Conservation (phyloP, 2,329 filamentous ascomycete genomes). For the Neurospora sp. region DNA sequence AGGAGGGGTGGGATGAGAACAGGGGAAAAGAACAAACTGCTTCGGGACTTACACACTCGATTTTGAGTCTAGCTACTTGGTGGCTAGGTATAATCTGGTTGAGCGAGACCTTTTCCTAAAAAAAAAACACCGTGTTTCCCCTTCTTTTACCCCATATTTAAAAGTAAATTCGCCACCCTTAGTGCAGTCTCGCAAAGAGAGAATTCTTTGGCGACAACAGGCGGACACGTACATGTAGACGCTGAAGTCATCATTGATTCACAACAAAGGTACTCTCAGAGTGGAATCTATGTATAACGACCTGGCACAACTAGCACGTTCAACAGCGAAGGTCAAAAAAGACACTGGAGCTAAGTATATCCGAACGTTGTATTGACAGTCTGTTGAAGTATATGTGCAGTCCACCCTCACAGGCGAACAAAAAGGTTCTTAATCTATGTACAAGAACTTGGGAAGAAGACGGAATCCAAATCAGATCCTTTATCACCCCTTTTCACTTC, state of each 20-base stretch:
- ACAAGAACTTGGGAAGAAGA: background rate
- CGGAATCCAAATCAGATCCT: background rate
- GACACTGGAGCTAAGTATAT: background rate
- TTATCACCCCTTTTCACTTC: background rate
- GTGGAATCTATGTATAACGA: slow-evolving; percentile 18
- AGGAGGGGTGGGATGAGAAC: too few species aligned
- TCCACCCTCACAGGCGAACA: background rate
- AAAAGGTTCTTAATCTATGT: background rate
- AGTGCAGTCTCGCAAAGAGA: too few species aligned
- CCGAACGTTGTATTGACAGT: background rate
- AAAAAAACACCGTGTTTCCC: too few species aligned
- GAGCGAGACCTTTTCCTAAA: too few species aligned
- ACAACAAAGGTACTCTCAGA: slow-evolving; percentile 21
- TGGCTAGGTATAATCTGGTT: too few species aligned
- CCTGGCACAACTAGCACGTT: slow-evolving; percentile 27
- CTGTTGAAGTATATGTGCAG: background rate
- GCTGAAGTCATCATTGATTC: slow-evolving; percentile 24
- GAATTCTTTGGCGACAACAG: background rate
- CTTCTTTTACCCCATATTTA: too few species aligned
- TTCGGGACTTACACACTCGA: too few species aligned
- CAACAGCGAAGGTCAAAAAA: slow-evolving; percentile 16
- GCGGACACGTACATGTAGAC: slow-evolving; percentile 23
- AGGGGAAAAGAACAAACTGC: too few species aligned
- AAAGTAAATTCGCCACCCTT: too few species aligned
- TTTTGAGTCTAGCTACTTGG: too few species aligned